Percentiles rank a stretch among this genome's conserved stretches.
phyloP scores from a whole-genome alignment of 169 alveolate species.

The Plasmodium malariae region DNA sequence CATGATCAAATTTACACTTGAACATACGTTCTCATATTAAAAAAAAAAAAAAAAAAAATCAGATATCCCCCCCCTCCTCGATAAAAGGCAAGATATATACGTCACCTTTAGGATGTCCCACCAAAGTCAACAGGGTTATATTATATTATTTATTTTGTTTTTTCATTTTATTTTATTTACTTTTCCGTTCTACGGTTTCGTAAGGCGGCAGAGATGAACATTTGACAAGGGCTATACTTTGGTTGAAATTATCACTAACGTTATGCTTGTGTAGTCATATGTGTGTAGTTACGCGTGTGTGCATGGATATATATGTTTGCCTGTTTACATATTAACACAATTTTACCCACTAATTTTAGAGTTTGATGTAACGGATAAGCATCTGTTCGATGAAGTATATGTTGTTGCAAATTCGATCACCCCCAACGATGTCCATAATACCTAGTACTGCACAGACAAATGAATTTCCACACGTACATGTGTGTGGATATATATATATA shows the following conservation, averaged over 20 bases:
- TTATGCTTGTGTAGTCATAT: too few species aligned
- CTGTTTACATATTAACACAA: too few species aligned
- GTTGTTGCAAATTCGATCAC: slow-evolving; percentile 67
- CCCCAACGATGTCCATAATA: slow-evolving; percentile 35
- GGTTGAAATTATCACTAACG: too few species aligned
- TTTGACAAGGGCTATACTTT: too few species aligned
- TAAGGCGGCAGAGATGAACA: too few species aligned
- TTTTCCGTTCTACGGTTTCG: too few species aligned
- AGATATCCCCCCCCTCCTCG: slow-evolving; percentile 64
- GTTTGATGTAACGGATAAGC: slow-evolving; percentile 48
- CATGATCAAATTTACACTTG: background rate
- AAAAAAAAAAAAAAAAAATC: background rate
- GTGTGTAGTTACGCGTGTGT: too few species aligned
- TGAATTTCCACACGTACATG: background rate
- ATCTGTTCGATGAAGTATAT: slow-evolving; percentile 42
- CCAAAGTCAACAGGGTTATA: slow-evolving; percentile 65
- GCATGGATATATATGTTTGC: too few species aligned
- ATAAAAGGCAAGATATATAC: slow-evolving; percentile 50
- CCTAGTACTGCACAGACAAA: slow-evolving; percentile 16
- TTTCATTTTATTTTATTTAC: too few species aligned
- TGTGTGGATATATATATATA: too few species aligned
- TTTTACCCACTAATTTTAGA: slow-evolving; percentile 15
- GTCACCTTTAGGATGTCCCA: slow-evolving; percentile 51
- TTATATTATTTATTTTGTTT: too few species aligned
- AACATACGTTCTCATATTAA: background rate